These are phyloP conservation scores for Marchantia paleacea DNA, from an alignment of 225 moss, liverwort and hornwort species.

Conservation along the genomic window DNA sequence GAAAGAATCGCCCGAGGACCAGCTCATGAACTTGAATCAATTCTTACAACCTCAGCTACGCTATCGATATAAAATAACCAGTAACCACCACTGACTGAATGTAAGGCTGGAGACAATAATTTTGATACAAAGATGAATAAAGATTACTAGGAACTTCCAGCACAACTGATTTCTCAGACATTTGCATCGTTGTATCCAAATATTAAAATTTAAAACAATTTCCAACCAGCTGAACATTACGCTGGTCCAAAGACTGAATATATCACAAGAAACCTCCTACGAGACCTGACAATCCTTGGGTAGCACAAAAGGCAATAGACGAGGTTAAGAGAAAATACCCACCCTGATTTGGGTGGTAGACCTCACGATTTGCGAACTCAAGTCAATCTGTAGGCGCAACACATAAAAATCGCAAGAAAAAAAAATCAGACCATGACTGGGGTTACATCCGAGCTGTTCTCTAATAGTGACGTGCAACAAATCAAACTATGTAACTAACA, in stretches of 20 bases:
- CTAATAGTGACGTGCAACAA: not conserved
- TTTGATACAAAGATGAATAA: too few relatives aligned
- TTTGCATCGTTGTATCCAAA: not conserved
- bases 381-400: slow-evolving; percentile 58
- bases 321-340: not conserved
- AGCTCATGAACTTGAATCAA: not conserved
- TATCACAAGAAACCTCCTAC: not conserved
- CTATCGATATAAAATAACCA: not conserved
- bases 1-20: too few relatives aligned
- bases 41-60: not conserved
- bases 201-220: not conserved
- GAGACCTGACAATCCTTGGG: too few relatives aligned
- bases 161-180: not conserved
- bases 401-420: not conserved
- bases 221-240: not conserved
- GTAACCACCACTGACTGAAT: not conserved
- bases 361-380: slow-evolving; percentile 69
- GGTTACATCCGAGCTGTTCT: not conserved
- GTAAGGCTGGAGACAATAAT: not conserved
- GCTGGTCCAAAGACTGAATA: not conserved
- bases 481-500: not conserved
- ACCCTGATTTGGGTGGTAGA: slow-evolving; percentile 53
- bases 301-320: not conserved
- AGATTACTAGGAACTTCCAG: too few relatives aligned
- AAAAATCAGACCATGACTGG: not conserved